phyloP scores from a whole-genome alignment of 2,329 filamentous ascomycete genomes.

The Mariannaea elegans region DNA sequence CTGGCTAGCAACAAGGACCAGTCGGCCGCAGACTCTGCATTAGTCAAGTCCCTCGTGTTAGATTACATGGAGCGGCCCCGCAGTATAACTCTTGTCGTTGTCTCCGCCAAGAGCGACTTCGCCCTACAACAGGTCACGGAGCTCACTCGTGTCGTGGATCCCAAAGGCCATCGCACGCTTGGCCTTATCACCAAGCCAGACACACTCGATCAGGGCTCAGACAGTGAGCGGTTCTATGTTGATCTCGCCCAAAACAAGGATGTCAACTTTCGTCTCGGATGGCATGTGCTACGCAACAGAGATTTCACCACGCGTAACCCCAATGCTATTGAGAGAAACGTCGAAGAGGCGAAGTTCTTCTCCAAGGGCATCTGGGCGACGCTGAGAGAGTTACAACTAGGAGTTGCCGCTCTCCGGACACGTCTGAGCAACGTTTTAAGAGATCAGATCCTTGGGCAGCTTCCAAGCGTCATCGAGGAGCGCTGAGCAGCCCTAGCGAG shows the following conservation, averaged over 20 bases:
- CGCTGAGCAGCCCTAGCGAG: no score
- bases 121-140: constrained; percentile 13
- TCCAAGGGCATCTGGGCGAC: neutral
- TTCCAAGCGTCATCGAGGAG: no score
- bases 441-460: neutral
- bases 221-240: constrained; percentile 10
- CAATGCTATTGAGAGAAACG: neutral
- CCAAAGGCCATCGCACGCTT: constrained; percentile 14
- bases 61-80: constrained; percentile 51
- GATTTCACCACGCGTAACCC: neutral
- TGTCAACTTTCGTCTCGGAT: constrained; percentile 23
- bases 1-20: constrained; percentile 46
- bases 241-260: constrained; percentile 20
- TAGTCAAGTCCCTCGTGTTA: constrained; percentile 49
- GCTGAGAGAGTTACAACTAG: neutral
- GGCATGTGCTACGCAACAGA: constrained; percentile 34
- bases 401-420: neutral
- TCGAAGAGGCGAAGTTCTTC: neutral
- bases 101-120: constrained; percentile 51
- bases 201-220: constrained; percentile 14
- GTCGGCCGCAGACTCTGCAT: constrained; percentile 42
- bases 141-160: neutral
- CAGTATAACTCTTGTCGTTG: constrained; percentile 57
- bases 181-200: constrained; percentile 31
- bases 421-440: neutral